Percentiles rank a stretch among this genome's conserved stretches.
Conservation (phyloP, 805 yeast species). For the Saccharomycopsis sp. region DNA sequence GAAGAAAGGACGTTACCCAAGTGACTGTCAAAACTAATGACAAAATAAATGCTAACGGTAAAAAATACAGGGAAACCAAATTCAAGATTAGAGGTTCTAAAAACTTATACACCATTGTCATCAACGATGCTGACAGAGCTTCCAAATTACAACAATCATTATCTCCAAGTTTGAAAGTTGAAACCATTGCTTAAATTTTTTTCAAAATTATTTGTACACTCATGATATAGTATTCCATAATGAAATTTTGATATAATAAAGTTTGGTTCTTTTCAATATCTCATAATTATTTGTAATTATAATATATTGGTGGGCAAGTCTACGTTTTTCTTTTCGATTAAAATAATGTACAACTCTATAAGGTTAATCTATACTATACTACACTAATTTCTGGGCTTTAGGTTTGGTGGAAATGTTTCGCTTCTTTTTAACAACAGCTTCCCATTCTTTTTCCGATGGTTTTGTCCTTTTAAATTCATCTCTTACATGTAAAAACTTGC, state of each 20-base stretch:
- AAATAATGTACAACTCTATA: too few relatives aligned
- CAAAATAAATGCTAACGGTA: slow-evolving; percentile 74
- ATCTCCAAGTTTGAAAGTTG: slow-evolving; percentile 84
- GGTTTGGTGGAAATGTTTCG: too few relatives aligned
- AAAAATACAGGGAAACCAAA: slow-evolving; percentile 88
- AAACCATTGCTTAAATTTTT: slow-evolving; percentile 17
- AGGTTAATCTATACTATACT: too few relatives aligned
- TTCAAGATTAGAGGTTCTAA: slow-evolving; percentile 98
- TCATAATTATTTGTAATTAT: too few relatives aligned
- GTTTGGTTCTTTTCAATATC: too few relatives aligned
- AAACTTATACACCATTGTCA: slow-evolving; percentile 90
- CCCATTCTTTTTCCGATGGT: slow-evolving; percentile 70
- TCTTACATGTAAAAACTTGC: slow-evolving; percentile 87
- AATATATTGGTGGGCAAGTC: too few relatives aligned
- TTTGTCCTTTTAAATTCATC: slow-evolving; percentile 74
- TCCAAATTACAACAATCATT: slow-evolving; percentile 95
- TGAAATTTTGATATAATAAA: too few relatives aligned
- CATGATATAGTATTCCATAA: too few relatives aligned
- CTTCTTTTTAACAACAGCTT: slow-evolving; percentile 27
- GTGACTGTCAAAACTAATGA: slow-evolving; percentile 94
- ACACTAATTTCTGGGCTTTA: too few relatives aligned
- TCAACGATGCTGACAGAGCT: slow-evolving; percentile 94
- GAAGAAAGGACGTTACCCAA: slow-evolving; percentile 89
- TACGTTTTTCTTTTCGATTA: too few relatives aligned
- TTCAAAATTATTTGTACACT: neutral